Conservation (phyloP, 768 basidiomycete genomes). For the Tricholoma sp. region DNA sequence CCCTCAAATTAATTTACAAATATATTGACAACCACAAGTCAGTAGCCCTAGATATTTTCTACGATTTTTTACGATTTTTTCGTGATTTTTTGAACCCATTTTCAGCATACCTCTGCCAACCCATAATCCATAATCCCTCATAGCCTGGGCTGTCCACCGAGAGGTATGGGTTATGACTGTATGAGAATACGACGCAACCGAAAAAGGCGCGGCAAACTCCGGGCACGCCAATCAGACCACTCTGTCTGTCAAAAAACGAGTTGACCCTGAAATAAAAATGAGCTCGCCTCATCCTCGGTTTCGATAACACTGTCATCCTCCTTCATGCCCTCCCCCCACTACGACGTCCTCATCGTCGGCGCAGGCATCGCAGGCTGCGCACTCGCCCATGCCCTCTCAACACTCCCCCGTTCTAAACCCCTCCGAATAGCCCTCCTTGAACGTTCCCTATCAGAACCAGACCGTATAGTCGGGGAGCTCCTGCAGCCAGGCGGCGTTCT, state of each 20-base stretch:
- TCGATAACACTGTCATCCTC: background rate
- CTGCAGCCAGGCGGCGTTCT: slow-evolving; percentile 89
- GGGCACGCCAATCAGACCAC: background rate
- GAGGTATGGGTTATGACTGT: no score
- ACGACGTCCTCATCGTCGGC: background rate
- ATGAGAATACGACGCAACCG: no score
- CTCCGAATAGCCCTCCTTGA: slow-evolving; percentile 83
- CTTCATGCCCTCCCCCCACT: background rate
- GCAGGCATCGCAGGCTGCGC: background rate
- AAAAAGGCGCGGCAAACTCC: no score
- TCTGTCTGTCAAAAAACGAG: background rate
- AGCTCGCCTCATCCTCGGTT: background rate
- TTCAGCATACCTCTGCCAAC: no score
- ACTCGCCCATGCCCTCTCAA: slow-evolving; percentile 60
- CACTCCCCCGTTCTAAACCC: slow-evolving; percentile 45
- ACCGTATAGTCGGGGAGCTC: slow-evolving; percentile 84
- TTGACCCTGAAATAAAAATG: background rate
- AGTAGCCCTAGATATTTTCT: no score
- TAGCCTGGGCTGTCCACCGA: no score
- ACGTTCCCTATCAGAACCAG: slow-evolving; percentile 86
- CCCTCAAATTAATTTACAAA: no score
- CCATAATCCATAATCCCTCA: no score
- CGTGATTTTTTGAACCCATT: no score
- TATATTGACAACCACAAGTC: no score
- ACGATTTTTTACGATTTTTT: no score